A percentile compares a stretch with the other conserved stretches of the same genome.
Conservation (phyloP, 495 filamentous ascomycete species). For the Annulohypoxylon nitens region DNA sequence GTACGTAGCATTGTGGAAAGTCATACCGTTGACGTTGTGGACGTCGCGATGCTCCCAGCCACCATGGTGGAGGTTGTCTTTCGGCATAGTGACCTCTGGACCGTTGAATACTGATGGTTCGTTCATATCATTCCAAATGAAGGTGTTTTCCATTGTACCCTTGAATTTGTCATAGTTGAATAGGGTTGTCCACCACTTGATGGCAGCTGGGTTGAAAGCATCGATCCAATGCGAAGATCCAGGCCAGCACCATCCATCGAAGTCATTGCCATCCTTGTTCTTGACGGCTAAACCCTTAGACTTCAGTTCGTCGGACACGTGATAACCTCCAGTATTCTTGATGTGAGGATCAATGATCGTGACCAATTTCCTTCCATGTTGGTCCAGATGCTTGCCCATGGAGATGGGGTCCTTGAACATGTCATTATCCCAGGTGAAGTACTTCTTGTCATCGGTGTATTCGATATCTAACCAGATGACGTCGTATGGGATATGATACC, state of each 20-base stretch:
- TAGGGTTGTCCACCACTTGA: constrained; percentile 87
- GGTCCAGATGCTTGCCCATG: constrained; percentile 88
- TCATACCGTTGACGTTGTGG: constrained; percentile 95
- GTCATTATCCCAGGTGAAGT: constrained; percentile 94
- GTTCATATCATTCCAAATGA: constrained; percentile 99
- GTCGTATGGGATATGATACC: constrained; percentile 94
- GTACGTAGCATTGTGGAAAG: constrained; percentile 92
- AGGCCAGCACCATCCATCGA: constrained; percentile 98
- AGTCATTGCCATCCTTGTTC: constrained; percentile 90
- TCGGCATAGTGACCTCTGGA: constrained; percentile 97
- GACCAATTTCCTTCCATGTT: constrained; percentile 88
- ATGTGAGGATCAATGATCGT: constrained; percentile 97
- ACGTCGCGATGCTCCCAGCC: constrained; percentile 98
- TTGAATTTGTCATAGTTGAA: constrained; percentile 91
- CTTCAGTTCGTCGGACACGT: constrained; percentile 81
- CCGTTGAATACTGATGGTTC: constrained; percentile 99
- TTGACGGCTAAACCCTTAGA: constrained; percentile 83
- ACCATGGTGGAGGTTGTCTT: constrained; percentile 91
- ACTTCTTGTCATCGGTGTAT: constrained; percentile 95
- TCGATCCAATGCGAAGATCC: constrained; percentile 97
- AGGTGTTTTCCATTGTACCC: constrained; percentile 83
- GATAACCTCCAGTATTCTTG: constrained; percentile 87
- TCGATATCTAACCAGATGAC: constrained; percentile 99
- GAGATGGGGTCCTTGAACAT: constrained; percentile 86
- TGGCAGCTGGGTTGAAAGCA: constrained; percentile 87